Percentiles rank a stretch among this genome's conserved stretches.
These are phyloP conservation scores for Chaetomiaceae sp. DNA, from an alignment of 2,329 filamentous ascomycete genomes.

Conservation along the genomic window DNA sequence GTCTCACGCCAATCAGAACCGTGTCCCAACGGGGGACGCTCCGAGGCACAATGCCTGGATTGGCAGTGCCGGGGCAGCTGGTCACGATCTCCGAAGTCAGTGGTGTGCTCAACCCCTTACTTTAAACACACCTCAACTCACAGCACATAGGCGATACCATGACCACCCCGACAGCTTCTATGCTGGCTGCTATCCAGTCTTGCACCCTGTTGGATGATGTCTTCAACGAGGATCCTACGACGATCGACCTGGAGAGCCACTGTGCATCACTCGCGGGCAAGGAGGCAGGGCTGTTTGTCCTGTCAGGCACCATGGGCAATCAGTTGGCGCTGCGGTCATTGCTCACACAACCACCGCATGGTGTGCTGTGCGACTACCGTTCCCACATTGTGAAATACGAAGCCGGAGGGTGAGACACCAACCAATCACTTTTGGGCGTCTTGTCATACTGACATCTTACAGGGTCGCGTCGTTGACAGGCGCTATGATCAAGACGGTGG, in stretches of 20 bases:
- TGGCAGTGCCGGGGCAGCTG: conserved; percentile 29
- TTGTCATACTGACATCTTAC: conserved; percentile 7
- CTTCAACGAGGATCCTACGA: conserved; percentile 72
- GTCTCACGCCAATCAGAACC: not conserved
- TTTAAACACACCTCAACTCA: not conserved
- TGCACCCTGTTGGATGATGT: conserved; percentile 80
- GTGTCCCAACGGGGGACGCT: not conserved
- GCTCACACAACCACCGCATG: conserved; percentile 71
- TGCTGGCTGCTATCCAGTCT: conserved; percentile 72
- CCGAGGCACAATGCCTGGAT: conserved; percentile 25
- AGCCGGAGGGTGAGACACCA: conserved; percentile 48
- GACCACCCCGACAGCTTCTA: conserved; percentile 71
- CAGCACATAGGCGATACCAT: conserved; percentile 42
- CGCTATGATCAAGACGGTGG: conserved; percentile 60
- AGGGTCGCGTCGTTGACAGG: conserved; percentile 67
- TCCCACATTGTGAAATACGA: conserved; percentile 69
- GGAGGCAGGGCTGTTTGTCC: conserved; percentile 70
- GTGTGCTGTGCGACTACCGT: conserved; percentile 70
- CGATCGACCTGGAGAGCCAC: conserved; percentile 66
- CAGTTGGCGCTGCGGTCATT: conserved; percentile 76
- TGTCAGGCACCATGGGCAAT: conserved; percentile 93
- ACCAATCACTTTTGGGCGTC: not conserved
- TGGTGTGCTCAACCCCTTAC: not conserved
- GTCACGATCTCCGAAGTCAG: conserved; percentile 30
- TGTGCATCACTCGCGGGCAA: conserved; percentile 69